Conservation (phyloP, 352 stramenopile genomes). For the Salisapilia sapeloensis region DNA sequence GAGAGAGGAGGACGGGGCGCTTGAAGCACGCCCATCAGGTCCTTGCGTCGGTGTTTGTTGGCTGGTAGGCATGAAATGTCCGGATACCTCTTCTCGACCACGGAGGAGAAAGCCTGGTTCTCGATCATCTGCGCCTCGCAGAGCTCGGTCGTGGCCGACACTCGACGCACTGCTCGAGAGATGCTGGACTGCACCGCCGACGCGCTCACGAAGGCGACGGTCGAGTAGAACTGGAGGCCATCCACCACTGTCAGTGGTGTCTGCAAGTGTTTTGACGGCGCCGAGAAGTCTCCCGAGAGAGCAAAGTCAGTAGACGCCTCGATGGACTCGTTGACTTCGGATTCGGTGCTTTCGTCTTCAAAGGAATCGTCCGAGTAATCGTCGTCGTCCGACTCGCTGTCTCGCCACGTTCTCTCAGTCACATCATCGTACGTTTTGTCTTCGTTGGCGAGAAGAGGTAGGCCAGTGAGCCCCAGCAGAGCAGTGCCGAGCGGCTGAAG, state of each 20-base stretch:
- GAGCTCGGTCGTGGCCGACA: constrained; percentile 8
- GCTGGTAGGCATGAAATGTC: constrained; percentile 61
- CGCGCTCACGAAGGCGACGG: constrained; percentile 21
- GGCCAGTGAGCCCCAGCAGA: no score
- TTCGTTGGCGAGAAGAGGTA: constrained; percentile 4
- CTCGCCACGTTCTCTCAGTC: no score
- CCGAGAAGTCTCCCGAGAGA: neutral
- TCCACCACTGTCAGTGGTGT: constrained; percentile 5
- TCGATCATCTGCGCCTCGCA: constrained; percentile 7
- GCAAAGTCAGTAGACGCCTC: constrained; percentile 5
- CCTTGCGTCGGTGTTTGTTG: no score
- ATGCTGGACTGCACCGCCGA: constrained; percentile 15
- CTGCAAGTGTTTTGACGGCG: neutral
- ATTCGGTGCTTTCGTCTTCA: no score
- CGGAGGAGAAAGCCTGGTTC: constrained; percentile 26
- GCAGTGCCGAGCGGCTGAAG: no score
- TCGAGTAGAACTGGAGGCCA: constrained; percentile 47
- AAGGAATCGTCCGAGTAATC: no score
- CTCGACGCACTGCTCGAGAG: constrained; percentile 18
- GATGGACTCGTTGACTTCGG: constrained; percentile 8
- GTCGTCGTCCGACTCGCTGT: no score
- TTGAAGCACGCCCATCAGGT: no score
- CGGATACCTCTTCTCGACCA: constrained; percentile 38
- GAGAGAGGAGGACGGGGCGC: no score
- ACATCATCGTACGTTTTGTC: constrained; percentile 10